A percentile compares a stretch with the other conserved stretches of the same genome.
Evolutionary conservation across 2,329 filamentous ascomycete genomes (phyloP).

Genomic region (Colletotrichum camelliae): DNA sequence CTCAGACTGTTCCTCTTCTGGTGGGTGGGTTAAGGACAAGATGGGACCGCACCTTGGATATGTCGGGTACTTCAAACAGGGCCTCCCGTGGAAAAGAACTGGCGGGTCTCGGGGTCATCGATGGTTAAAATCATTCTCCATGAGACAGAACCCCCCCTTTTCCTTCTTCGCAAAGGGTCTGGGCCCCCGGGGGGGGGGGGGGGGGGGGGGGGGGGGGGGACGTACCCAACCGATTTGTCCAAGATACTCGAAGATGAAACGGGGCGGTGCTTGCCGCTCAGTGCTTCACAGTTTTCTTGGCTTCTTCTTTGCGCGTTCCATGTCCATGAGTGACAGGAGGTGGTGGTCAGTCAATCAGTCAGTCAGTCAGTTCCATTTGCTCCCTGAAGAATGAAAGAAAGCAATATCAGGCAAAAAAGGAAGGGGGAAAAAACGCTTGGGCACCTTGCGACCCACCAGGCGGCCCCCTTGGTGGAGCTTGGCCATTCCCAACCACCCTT

Average conservation of each 20-base stretch:
- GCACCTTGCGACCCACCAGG: not conserved
- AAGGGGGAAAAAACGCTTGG: not conserved
- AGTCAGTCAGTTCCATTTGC: not conserved
- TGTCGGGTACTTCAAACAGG: not conserved
- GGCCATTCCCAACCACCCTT: conserved; percentile 4
- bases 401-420: not conserved
- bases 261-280: conserved; percentile 6
- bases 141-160: conserved; percentile 5
- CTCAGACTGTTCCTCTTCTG: not conserved
- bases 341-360: not conserved
- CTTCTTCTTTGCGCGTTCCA: not conserved
- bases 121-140: not conserved
- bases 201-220: not conserved
- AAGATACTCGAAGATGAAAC: conserved; percentile 7
- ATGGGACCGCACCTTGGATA: not conserved
- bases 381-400: not conserved
- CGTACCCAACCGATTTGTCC: conserved; percentile 11
- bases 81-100: not conserved
- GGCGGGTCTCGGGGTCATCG: not conserved
- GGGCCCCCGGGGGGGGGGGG: too few species aligned
- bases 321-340: not conserved
- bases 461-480: not conserved
- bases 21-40: not conserved
- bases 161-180: not conserved
- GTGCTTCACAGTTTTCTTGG: conserved; percentile 1